phyloP scores from a whole-genome alignment of 2,329 filamentous ascomycete species.

The Talaromyces sp. region DNA sequence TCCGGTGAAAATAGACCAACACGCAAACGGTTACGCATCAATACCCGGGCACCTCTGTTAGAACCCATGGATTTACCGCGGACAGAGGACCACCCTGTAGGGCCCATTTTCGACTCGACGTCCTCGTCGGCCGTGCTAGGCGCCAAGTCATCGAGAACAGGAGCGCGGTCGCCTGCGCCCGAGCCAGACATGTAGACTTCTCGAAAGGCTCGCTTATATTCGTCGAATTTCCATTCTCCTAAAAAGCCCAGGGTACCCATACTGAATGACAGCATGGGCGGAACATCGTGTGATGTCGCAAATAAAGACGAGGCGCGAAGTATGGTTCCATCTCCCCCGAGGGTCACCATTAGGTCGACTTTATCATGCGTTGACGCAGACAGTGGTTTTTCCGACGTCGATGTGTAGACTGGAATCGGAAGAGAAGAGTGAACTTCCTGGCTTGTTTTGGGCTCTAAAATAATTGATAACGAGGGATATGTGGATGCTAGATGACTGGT shows the following conservation, averaged over 20 bases:
- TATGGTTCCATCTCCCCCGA: conserved; percentile 92
- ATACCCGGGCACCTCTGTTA: conserved; percentile 70
- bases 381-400: conserved; percentile 31
- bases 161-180: conserved; percentile 46
- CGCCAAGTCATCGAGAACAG: conserved; percentile 45
- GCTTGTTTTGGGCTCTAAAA: conserved; percentile 78
- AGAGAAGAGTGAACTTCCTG: conserved; percentile 66
- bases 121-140: conserved; percentile 26
- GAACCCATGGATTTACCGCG: conserved; percentile 78
- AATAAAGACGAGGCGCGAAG: conserved; percentile 82
- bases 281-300: conserved; percentile 74
- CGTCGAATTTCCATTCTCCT: conserved; percentile 92
- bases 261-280: conserved; percentile 89
- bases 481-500: conserved; percentile 70
- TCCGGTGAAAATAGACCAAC: conserved; percentile 76
- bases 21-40: conserved; percentile 81
- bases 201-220: conserved; percentile 87
- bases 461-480: conserved; percentile 75
- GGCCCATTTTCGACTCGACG: conserved; percentile 29
- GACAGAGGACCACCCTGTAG: conserved; percentile 66
- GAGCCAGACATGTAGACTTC: conserved; percentile 86
- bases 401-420: conserved; percentile 67
- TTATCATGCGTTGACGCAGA: conserved; percentile 64
- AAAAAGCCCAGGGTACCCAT: conserved; percentile 96
- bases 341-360: conserved; percentile 82